Percentiles rank a stretch among this genome's conserved stretches.
phyloP scores from a whole-genome alignment of 305 asterid species.

The Solanum hybrid region DNA sequence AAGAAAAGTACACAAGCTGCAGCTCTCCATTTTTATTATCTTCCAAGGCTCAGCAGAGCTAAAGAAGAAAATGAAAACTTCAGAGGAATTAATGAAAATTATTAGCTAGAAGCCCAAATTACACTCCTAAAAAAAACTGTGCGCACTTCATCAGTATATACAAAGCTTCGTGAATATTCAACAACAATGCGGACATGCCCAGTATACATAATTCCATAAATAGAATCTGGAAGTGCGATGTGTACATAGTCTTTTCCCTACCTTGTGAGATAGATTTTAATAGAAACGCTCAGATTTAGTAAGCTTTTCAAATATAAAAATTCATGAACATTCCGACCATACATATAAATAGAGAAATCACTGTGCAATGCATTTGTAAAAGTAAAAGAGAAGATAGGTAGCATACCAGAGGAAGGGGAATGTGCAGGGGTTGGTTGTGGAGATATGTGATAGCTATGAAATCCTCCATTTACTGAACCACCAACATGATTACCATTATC shows the following conservation, averaged over 20 bases:
- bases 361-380: neutral
- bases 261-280: neutral
- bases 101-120: neutral
- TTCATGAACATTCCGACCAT: neutral
- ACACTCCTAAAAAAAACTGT: neutral
- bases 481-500: neutral
- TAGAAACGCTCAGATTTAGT: neutral
- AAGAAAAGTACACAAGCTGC: neutral
- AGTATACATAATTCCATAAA: neutral
- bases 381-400: neutral
- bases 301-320: neutral
- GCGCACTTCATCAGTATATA: neutral
- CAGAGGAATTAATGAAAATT: neutral
- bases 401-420: neutral
- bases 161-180: neutral
- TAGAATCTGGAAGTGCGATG: neutral
- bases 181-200: neutral
- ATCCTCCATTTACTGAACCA: neutral
- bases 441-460: neutral
- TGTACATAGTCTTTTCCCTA: neutral
- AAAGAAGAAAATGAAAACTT: neutral
- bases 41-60: neutral
- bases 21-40: neutral
- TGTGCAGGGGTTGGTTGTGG: neutral
- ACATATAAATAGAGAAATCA: neutral